Conservation (phyloP, 495 filamentous ascomycete species). For the Amphirosellinia nigrospora region DNA sequence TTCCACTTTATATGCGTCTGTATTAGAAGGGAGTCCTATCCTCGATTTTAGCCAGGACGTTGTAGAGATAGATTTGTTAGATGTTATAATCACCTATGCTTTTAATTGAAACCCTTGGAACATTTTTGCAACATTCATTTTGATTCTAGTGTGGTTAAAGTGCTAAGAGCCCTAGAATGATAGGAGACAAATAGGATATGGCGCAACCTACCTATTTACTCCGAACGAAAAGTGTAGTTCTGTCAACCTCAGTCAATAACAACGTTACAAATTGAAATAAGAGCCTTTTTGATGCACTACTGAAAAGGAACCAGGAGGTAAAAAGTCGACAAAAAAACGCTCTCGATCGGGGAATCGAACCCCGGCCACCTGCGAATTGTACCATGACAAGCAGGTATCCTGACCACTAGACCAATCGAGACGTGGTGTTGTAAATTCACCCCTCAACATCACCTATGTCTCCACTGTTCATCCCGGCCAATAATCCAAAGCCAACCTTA, state of each 20-base stretch:
- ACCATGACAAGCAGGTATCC: constrained; percentile 47
- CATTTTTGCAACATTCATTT: neutral
- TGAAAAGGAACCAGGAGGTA: neutral
- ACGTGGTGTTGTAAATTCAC: too few species aligned
- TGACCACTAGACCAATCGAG: constrained; percentile 49
- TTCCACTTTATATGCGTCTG: neutral
- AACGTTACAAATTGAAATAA: too few species aligned
- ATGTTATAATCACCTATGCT: constrained; percentile 11
- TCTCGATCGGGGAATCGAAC: constrained; percentile 53
- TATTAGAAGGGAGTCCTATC: neutral
- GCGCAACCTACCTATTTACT: too few species aligned
- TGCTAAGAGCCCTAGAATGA: too few species aligned
- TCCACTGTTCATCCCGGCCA: too few species aligned
- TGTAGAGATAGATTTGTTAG: constrained; percentile 21
- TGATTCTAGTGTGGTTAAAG: neutral
- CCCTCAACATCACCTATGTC: too few species aligned
- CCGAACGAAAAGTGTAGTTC: too few species aligned
- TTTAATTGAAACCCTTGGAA: neutral
- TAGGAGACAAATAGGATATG: too few species aligned
- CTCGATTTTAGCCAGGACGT: neutral
- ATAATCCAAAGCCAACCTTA: too few species aligned
- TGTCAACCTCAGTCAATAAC: too few species aligned
- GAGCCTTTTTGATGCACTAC: too few species aligned
- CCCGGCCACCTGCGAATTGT: constrained; percentile 46
- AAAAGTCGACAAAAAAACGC: neutral